phyloP scores from a whole-genome alignment of 371 early-diverging fungal species.

The Umbelopsis sp. region DNA sequence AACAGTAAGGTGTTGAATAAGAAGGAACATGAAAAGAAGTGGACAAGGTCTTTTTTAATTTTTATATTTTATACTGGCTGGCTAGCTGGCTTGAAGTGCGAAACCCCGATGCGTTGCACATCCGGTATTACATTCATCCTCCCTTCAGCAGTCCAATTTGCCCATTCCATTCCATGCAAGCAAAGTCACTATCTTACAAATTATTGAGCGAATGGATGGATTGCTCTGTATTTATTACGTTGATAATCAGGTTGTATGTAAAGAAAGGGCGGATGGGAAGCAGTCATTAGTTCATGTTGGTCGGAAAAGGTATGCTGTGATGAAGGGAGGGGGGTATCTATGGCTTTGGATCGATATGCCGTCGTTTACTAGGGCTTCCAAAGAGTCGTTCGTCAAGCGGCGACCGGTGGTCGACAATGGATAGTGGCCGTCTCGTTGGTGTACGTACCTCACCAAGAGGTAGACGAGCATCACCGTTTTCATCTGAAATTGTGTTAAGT shows the following conservation, averaged over 20 bases:
- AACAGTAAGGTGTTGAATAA: no score
- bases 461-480: constrained; percentile 3
- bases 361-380: background rate
- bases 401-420: background rate
- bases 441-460: background rate
- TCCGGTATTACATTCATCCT: no score
- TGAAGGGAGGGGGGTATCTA: background rate
- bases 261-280: background rate
- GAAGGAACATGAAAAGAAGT: no score
- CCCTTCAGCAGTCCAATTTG: no score
- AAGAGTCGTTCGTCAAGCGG: background rate
- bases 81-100: no score
- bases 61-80: no score
- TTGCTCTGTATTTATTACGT: background rate
- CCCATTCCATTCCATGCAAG: no score
- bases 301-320: background rate
- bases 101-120: no score
- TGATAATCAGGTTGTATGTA: background rate
- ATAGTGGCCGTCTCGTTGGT: background rate
- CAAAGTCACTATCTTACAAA: no score
- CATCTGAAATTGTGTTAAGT: background rate
- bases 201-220: no score
- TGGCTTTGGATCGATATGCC: constrained; percentile 6
- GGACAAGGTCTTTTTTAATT: no score
- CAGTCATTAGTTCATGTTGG: background rate